A percentile compares a stretch with the other conserved stretches of the same genome.
Evolutionary conservation across 148 eudicot genomes (phyloP).

Genomic region (Euryodendron excelsum): DNA sequence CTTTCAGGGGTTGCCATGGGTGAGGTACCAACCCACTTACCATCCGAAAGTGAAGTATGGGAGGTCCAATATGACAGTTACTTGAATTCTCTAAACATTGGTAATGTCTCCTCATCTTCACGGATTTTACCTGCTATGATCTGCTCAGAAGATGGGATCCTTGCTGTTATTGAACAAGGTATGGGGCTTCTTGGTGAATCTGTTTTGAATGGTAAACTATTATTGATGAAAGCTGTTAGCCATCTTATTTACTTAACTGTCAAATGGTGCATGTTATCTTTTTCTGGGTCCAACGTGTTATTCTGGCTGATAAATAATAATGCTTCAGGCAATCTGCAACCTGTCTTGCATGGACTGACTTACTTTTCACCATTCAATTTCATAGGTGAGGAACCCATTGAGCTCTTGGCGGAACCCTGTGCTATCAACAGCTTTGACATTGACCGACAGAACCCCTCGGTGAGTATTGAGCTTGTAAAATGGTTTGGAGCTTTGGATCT

Average conservation of each 20-base stretch:
- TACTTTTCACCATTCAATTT: background rate
- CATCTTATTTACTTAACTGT: background rate
- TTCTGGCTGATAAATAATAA: too few relatives aligned
- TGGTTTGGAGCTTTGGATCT: background rate
- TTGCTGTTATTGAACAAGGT: constrained; percentile 85
- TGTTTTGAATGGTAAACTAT: background rate
- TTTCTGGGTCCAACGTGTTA: too few relatives aligned
- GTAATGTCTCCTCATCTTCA: constrained; percentile 56
- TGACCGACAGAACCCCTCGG: constrained; percentile 21
- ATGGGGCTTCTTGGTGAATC: background rate
- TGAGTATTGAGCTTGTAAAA: background rate
- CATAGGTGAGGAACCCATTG: constrained; percentile 58
- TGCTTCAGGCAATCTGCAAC: background rate
- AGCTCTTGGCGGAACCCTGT: constrained; percentile 76
- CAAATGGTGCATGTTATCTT: too few relatives aligned
- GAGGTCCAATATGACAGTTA: constrained; percentile 83
- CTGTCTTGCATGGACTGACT: background rate
- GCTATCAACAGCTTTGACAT: constrained; percentile 43
- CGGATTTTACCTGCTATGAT: constrained; percentile 78
- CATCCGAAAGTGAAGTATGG: constrained; percentile 91
- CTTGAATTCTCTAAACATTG: constrained; percentile 48
- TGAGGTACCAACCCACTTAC: constrained; percentile 38
- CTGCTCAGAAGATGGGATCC: constrained; percentile 95
- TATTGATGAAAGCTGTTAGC: background rate
- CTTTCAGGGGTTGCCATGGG: constrained; percentile 64